These are phyloP conservation scores for Hirschioporus abietinus DNA, from an alignment of 768 basidiomycete species.

Conservation along the genomic window DNA sequence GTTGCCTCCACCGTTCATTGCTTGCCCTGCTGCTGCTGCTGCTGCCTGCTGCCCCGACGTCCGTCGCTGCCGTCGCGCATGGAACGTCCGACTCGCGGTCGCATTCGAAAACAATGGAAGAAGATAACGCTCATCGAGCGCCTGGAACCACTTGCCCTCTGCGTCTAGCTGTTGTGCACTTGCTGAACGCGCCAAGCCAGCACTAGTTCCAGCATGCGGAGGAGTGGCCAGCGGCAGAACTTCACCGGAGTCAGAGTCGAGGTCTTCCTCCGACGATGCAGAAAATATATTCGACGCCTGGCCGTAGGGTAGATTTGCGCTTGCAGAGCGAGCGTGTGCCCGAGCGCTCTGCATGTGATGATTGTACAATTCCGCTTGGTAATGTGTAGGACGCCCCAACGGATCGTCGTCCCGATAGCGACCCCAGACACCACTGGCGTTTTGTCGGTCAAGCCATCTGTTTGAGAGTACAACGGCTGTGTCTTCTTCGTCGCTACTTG, in stretches of 20 bases:
- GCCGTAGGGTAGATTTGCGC: conserved; percentile 15
- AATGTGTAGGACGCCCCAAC: conserved; percentile 42
- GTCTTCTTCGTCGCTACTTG: conserved; percentile 39
- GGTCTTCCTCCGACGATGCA: conserved; percentile 67
- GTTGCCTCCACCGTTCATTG: conserved; percentile 19
- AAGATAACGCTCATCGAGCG: conserved; percentile 90
- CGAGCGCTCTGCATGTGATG: conserved; percentile 41
- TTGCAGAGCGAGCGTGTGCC: conserved; percentile 18
- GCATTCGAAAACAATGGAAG: conserved; percentile 91
- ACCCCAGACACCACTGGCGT: conserved; percentile 18
- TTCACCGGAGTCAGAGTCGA: conserved; percentile 70
- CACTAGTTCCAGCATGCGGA: conserved; percentile 15
- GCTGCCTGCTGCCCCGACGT: conserved; percentile 37
- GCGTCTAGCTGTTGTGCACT: conserved; percentile 32
- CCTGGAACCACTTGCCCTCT: conserved; percentile 94
- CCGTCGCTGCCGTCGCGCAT: conserved; percentile 66
- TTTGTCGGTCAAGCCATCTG: conserved; percentile 11
- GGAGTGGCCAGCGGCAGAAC: conserved; percentile 72
- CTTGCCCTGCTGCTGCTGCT: conserved; percentile 17
- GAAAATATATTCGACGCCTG: conserved; percentile 43
- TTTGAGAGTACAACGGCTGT: conserved; percentile 12
- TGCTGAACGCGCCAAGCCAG: not conserved
- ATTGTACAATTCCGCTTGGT: conserved; percentile 50
- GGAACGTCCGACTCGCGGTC: conserved; percentile 81
- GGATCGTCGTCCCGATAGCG: conserved; percentile 19